These are phyloP conservation scores for Verticillium zaregamsianum DNA, from an alignment of 2,329 filamentous ascomycete genomes.

Conservation along the genomic window DNA sequence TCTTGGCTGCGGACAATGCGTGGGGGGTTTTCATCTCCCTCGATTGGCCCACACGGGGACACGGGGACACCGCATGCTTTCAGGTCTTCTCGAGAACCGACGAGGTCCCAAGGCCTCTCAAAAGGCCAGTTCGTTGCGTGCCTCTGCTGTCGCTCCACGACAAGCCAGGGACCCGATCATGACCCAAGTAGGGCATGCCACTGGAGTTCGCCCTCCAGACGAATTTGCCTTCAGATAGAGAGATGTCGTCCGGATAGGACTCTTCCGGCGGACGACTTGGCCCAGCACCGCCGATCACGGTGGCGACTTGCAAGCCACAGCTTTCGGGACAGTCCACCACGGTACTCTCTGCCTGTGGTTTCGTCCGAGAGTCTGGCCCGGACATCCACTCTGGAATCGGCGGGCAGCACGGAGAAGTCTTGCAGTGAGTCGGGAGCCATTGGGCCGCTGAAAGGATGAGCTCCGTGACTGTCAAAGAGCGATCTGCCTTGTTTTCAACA, in stretches of 20 bases:
- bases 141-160: too few relatives aligned
- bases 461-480: not conserved
- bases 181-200: too few relatives aligned
- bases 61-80: too few relatives aligned
- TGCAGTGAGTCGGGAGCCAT: not conserved
- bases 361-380: not conserved
- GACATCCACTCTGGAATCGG: not conserved
- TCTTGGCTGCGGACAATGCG: not conserved
- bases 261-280: not conserved
- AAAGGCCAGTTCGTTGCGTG: not conserved
- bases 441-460: not conserved
- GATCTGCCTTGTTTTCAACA: not conserved
- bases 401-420: not conserved
- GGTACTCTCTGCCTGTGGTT: not conserved
- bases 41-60: too few relatives aligned
- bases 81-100: too few relatives aligned
- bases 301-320: not conserved
- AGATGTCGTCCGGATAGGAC: not conserved
- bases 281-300: not conserved
- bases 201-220: too few relatives aligned
- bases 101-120: not conserved
- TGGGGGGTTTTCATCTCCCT: not conserved
- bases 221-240: not conserved
- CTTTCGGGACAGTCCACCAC: not conserved
- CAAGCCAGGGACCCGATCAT: too few relatives aligned